phyloP scores from a whole-genome alignment of 495 filamentous ascomycete genomes.

The Clavariopsis aquatica region DNA sequence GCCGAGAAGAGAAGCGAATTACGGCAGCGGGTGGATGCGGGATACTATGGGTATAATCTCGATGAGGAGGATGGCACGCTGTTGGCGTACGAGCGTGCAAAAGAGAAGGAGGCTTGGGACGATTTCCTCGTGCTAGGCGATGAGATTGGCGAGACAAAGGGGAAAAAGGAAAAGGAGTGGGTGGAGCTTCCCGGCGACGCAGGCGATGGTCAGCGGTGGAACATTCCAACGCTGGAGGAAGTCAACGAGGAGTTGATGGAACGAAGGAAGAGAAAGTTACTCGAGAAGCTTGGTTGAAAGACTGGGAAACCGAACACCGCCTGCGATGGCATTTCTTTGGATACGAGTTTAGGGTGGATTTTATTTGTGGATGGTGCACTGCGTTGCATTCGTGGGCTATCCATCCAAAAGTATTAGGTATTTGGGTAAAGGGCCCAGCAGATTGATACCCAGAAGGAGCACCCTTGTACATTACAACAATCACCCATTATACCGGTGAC shows the following conservation, averaged over 20 bases:
- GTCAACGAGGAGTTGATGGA: conserved; percentile 92
- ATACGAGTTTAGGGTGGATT: background rate
- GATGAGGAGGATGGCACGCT: conserved; percentile 90
- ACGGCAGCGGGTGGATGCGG: conserved; percentile 83
- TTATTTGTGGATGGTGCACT: background rate
- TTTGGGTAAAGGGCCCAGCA: background rate
- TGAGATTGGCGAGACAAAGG: conserved; percentile 47
- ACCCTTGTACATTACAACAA: conserved; percentile 5
- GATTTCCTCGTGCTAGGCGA: conserved; percentile 55
- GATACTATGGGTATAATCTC: conserved; percentile 92
- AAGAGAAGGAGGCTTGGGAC: conserved; percentile 79
- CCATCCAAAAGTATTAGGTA: background rate
- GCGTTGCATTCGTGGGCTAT: background rate
- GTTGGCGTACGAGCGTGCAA: conserved; percentile 76
- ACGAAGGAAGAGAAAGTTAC: conserved; percentile 72
- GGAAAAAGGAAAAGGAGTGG: conserved; percentile 63
- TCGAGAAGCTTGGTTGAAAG: conserved; percentile 66
- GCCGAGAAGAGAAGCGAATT: conserved; percentile 67
- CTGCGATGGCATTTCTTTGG: background rate
- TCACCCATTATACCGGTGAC: background rate
- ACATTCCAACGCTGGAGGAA: conserved; percentile 80
- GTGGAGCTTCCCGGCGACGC: conserved; percentile 81
- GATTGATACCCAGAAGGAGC: conserved; percentile 30
- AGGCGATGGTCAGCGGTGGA: conserved; percentile 83
- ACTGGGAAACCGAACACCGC: background rate